phyloP scores from a whole-genome alignment of 2,329 filamentous ascomycete species.

The Arthrobotrys entomopaga region DNA sequence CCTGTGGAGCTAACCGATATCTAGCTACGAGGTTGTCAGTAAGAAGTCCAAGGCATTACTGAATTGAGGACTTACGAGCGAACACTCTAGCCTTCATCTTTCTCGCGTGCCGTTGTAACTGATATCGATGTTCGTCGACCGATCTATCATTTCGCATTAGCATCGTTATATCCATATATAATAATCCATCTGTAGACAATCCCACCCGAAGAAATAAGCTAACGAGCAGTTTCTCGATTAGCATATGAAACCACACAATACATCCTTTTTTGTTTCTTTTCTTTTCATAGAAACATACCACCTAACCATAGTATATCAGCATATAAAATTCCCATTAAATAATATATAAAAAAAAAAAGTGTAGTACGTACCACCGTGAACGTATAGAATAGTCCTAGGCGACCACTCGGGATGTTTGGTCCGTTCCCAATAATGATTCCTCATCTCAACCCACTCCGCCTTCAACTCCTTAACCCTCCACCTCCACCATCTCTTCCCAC shows the following conservation, averaged over 20 bases:
- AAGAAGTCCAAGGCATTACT: background rate
- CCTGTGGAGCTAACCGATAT: constrained; percentile 78
- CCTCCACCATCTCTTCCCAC: constrained; percentile 87
- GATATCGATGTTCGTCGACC: constrained; percentile 96
- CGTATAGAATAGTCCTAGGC: constrained; percentile 86
- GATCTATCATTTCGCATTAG: constrained; percentile 67
- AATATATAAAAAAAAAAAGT: background rate
- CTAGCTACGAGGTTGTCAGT: constrained; percentile 64
- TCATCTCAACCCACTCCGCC: constrained; percentile 98
- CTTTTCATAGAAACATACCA: constrained; percentile 19
- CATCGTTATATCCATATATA: background rate
- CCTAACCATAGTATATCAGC: constrained; percentile 32
- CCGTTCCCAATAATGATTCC: constrained; percentile 78
- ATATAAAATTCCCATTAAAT: background rate
- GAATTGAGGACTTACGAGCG: constrained; percentile 65
- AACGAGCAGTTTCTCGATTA: constrained; percentile 7
- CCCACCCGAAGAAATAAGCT: constrained; percentile 54
- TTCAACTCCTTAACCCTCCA: constrained; percentile 73
- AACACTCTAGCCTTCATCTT: constrained; percentile 92
- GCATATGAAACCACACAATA: background rate
- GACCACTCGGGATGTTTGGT: constrained; percentile 71
- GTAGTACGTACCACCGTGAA: constrained; percentile 73
- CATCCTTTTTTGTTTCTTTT: background rate
- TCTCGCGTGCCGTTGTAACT: constrained; percentile 93
- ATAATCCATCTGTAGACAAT: background rate